phyloP scores from a whole-genome alignment of 2,329 filamentous ascomycete species.

The Aspergillus eucalypticola region DNA sequence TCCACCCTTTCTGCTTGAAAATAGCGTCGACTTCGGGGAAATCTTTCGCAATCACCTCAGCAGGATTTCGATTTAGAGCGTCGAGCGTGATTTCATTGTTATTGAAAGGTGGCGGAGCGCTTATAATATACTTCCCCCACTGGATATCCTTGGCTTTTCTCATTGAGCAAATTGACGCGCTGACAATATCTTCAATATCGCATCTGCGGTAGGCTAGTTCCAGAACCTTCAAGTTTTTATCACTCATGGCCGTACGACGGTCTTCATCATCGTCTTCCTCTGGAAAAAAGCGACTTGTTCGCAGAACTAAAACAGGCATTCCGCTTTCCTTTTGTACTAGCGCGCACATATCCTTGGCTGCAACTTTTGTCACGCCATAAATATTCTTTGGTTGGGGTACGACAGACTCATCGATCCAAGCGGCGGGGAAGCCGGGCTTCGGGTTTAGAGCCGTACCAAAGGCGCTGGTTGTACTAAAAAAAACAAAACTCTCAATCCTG shows the following conservation, averaged over 20 bases:
- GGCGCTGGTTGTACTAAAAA: constrained; percentile 15
- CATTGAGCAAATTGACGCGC: constrained; percentile 10
- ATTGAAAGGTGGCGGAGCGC: not conserved
- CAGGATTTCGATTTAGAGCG: not conserved
- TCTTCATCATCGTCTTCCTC: constrained; percentile 15
- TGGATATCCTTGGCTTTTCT: not conserved
- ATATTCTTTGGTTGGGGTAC: constrained; percentile 14
- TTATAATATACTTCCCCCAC: not conserved
- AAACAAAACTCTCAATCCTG: constrained; percentile 2
- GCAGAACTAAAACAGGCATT: constrained; percentile 6
- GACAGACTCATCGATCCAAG: constrained; percentile 15
- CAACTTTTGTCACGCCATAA: constrained; percentile 15
- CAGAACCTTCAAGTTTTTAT: constrained; percentile 14
- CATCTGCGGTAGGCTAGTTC: constrained; percentile 14
- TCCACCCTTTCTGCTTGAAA: constrained; percentile 15
- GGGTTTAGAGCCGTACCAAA: constrained; percentile 15
- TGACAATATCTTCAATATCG: constrained; percentile 17
- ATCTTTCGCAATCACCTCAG: not conserved
- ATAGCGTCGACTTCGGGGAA: constrained; percentile 5
- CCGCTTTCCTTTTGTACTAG: constrained; percentile 12
- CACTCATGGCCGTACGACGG: constrained; percentile 12
- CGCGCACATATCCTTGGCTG: constrained; percentile 14
- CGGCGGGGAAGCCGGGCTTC: constrained; percentile 14
- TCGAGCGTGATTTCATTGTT: not conserved
- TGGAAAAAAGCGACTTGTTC: constrained; percentile 12